Evolutionary conservation across 2,329 filamentous ascomycete species (phyloP), one percentile per base, ranked within the genome.

Genomic region (Cordyceps cicadae): DNA sequence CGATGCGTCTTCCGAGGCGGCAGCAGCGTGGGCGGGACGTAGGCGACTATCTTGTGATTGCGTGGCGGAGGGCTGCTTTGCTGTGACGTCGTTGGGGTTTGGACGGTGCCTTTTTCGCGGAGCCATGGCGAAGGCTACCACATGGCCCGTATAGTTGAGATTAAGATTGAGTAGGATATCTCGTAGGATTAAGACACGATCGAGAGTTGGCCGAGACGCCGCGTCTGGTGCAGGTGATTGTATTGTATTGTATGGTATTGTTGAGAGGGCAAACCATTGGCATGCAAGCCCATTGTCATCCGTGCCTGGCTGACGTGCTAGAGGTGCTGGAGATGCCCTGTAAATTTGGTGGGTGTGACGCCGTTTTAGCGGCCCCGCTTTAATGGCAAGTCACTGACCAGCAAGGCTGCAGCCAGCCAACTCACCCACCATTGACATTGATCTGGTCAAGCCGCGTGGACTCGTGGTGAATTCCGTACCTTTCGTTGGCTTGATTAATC

Each of bases 31-130:
- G 48, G 61, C 61, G 39, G 52, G 39, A 50, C 29, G 57, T 24
- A 32, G 19, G 29, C 48, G 55, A 50, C 61, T 46, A 56, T 60
- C 61, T 60, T 62, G 61, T 62, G 61, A 62, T 62, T 62, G 61
- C 34, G 56, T 52, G 48, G 64, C 61, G 60, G 57, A 34, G 55
- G 56, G 46, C 37, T 59, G 61, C 32, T 41, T 29, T 26, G 62
- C 59, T 60, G 65, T 63, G 57, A 63, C 64, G 63, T 67, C 64
- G 49, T 66, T 64, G 57, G 68, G 65, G 56, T 71, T 70, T 54
- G 67, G 68, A 51, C 71, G 68, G 62, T 66, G 68, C 65, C 68
- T 68, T 66, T 74, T 74, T 62, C 71, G 71, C 52, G 70, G 66
- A 64, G 68, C 62, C 72, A 74, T 74, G 34, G 8, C 9, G 58